Evolutionary conservation across 805 yeast species (phyloP).

Genomic region (Yamadazyma paraphyllophila): DNA sequence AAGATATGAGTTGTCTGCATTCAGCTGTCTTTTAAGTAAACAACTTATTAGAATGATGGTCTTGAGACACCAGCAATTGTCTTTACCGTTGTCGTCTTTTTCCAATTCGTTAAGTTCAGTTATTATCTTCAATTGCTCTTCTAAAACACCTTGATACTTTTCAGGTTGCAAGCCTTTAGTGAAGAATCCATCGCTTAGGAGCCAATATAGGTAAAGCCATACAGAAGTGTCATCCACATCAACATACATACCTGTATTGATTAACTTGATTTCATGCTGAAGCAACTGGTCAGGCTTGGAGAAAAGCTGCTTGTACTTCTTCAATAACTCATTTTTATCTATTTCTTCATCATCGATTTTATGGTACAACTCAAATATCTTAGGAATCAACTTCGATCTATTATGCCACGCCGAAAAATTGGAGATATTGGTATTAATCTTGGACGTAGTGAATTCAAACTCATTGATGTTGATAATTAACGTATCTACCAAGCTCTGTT

Average conservation of each 20-base stretch:
- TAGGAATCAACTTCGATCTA: conserved; percentile 66
- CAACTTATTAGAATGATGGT: conserved; percentile 48
- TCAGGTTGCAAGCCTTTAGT: conserved; percentile 21
- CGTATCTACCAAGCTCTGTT: conserved; percentile 2
- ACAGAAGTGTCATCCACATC: conserved; percentile 94
- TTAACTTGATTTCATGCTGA: conserved; percentile 57
- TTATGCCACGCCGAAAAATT: conserved; percentile 97
- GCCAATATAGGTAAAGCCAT: conserved; percentile 89
- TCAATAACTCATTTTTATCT: conserved; percentile 4
- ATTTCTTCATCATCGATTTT: neutral
- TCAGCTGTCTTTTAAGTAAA: conserved; percentile 15
- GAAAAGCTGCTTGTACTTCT: conserved; percentile 21
- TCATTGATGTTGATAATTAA: conserved; percentile 48
- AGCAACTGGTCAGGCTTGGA: conserved; percentile 37
- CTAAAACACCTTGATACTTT: conserved; percentile 39
- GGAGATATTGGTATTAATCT: conserved; percentile 80
- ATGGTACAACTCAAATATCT: conserved; percentile 33
- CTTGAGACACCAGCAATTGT: conserved; percentile 77
- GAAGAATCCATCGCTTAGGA: conserved; percentile 47
- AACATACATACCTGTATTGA: conserved; percentile 83
- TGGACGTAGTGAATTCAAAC: conserved; percentile 71
- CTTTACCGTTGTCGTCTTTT: conserved; percentile 57
- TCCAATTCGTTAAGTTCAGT: conserved; percentile 70
- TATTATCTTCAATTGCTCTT: conserved; percentile 47
- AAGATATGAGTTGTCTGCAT: conserved; percentile 10